A percentile compares a stretch with the other conserved stretches of the same genome.
phyloP scores from a whole-genome alignment of 2,329 filamentous ascomycete genomes.

The Diaporthe ampelina region DNA sequence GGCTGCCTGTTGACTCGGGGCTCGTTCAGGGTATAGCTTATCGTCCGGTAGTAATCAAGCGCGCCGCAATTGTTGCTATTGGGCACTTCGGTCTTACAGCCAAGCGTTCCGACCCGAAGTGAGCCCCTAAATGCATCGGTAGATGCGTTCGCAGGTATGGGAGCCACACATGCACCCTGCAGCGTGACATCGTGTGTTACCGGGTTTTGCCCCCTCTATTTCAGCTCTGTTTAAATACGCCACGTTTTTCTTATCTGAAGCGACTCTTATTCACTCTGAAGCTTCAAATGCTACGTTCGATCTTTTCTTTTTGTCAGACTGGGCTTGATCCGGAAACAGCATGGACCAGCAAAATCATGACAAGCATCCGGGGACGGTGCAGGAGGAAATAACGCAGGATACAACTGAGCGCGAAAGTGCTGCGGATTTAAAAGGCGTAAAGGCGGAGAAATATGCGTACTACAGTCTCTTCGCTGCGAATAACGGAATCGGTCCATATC shows the following conservation, averaged over 20 bases:
- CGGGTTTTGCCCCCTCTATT: not conserved
- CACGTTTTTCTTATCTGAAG: too few relatives aligned
- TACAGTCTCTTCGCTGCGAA: conserved; percentile 18
- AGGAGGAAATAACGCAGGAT: not conserved
- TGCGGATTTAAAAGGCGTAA: not conserved
- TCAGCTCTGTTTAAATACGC: not conserved
- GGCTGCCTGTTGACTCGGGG: not conserved
- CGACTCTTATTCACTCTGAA: too few relatives aligned
- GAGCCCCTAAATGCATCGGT: not conserved
- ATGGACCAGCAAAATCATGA: not conserved
- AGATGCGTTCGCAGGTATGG: not conserved
- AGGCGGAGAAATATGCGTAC: conserved; percentile 16
- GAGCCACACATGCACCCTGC: not conserved
- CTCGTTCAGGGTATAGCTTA: not conserved
- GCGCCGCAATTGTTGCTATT: not conserved
- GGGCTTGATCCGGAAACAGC: not conserved
- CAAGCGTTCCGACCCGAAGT: not conserved
- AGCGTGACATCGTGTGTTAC: conserved; percentile 10
- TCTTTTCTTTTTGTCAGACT: not conserved
- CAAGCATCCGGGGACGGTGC: not conserved
- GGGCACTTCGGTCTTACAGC: not conserved
- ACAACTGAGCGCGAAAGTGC: not conserved
- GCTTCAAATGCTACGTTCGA: too few relatives aligned
- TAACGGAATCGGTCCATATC: conserved; percentile 24
- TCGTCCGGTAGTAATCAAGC: not conserved